These are phyloP conservation scores for Aspergillus fischeri DNA, from an alignment of 2,329 filamentous ascomycete species.

Conservation along the genomic window DNA sequence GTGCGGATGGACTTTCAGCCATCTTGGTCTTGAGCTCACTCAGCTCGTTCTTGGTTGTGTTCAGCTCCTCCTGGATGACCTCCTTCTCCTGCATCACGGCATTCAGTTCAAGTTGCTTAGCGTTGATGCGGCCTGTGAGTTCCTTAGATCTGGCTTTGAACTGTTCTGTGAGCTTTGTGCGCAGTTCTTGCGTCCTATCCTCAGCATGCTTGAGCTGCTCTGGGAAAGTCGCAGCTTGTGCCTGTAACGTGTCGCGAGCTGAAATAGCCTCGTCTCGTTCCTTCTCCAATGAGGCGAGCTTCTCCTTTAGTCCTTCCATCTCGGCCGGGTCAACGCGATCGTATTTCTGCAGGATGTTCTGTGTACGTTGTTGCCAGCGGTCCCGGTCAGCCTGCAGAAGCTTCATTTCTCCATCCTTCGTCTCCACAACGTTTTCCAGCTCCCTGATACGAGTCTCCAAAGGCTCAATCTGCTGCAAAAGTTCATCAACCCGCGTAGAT, in stretches of 20 bases:
- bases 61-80: slow-evolving; percentile 64
- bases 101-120: slow-evolving; percentile 48
- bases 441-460: slow-evolving; percentile 76
- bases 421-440: slow-evolving; percentile 74
- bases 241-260: slow-evolving; percentile 48
- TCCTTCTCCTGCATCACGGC: slow-evolving; percentile 59
- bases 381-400: slow-evolving; percentile 88
- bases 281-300: slow-evolving; percentile 61
- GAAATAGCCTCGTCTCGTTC: slow-evolving; percentile 64
- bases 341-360: slow-evolving; percentile 94
- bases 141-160: slow-evolving; percentile 58
- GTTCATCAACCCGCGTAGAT: slow-evolving; percentile 67
- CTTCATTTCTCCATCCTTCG: slow-evolving; percentile 82
- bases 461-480: slow-evolving; percentile 73
- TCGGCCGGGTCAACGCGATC: slow-evolving; percentile 92
- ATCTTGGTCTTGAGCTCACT: slow-evolving; percentile 48
- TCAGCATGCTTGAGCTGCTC: slow-evolving; percentile 46
- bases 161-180: slow-evolving; percentile 43
- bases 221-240: slow-evolving; percentile 46
- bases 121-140: slow-evolving; percentile 59
- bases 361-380: slow-evolving; percentile 90
- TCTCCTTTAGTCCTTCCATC: slow-evolving; percentile 80
- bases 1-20: slow-evolving; percentile 40
- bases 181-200: slow-evolving; percentile 49
- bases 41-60: slow-evolving; percentile 58